Evolutionary conservation across 768 basidiomycete species (phyloP).

Genomic region (Suillus decipiens): DNA sequence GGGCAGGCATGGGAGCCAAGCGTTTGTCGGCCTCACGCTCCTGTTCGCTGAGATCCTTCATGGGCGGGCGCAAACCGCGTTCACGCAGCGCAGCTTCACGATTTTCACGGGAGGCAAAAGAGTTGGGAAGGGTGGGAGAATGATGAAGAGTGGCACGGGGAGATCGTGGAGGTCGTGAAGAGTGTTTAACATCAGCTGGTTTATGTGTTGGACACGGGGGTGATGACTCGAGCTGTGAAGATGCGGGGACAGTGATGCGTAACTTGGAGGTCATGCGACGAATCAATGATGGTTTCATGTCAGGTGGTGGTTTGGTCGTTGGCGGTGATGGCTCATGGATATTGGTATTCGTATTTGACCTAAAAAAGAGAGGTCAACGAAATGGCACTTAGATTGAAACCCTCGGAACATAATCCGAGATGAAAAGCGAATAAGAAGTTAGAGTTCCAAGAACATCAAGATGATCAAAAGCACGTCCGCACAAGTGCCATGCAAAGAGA

Average conservation of each 20-base stretch:
- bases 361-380: not conserved
- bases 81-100: conserved; percentile 59
- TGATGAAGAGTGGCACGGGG: not conserved
- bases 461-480: not conserved
- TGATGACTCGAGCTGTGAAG: conserved; percentile 8
- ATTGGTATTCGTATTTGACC: conserved; percentile 5
- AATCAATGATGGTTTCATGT: conserved; percentile 23
- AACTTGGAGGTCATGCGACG: conserved; percentile 34
- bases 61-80: conserved; percentile 56
- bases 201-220: conserved; percentile 20
- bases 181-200: conserved; percentile 8
- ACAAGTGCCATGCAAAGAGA: conserved; percentile 1
- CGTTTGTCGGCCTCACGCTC: conserved; percentile 46
- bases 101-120: conserved; percentile 23
- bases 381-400: not conserved
- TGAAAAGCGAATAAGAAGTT: conserved; percentile 1
- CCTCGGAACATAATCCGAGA: not conserved
- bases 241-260: conserved; percentile 22
- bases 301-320: conserved; percentile 3
- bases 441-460: not conserved
- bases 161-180: conserved; percentile 10
- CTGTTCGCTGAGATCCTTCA: conserved; percentile 36
- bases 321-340: not conserved
- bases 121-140: conserved; percentile 24
- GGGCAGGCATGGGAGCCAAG: conserved; percentile 42